Evolutionary conservation across 768 basidiomycete genomes (phyloP).

Genomic region (Rhodotorula sphaerocarpa): DNA sequence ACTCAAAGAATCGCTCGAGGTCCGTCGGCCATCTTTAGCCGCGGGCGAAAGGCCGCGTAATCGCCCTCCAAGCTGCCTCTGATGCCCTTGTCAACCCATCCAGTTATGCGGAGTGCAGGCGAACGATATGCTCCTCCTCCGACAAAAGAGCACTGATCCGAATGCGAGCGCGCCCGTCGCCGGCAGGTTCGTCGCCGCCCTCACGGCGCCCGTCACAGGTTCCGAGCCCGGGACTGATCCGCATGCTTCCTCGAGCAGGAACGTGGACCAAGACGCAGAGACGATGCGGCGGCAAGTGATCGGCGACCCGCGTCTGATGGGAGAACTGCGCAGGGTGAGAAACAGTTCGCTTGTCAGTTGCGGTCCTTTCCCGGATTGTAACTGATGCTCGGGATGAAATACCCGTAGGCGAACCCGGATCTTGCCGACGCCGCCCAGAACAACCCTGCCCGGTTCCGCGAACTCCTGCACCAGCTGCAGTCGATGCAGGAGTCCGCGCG

Average conservation of each 20-base stretch:
- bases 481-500: constrained; percentile 45
- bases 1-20: constrained; percentile 60
- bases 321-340: constrained; percentile 59
- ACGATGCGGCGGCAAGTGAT: constrained; percentile 81
- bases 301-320: constrained; percentile 73
- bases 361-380: neutral
- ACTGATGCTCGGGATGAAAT: too few species aligned
- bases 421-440: constrained; percentile 61
- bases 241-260: constrained; percentile 45
- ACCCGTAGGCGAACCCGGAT: constrained; percentile 65
- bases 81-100: too few species aligned
- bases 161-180: constrained; percentile 44
- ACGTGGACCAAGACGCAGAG: constrained; percentile 72
- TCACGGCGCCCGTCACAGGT: too few species aligned
- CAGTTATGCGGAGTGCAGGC: constrained; percentile 55
- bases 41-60: too few species aligned
- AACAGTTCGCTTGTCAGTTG: constrained; percentile 9
- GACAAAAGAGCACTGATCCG: constrained; percentile 49
- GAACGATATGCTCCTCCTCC: constrained; percentile 59
- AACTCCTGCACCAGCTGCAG: constrained; percentile 52
- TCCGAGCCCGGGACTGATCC: too few species aligned
- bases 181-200: too few species aligned
- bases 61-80: neutral
- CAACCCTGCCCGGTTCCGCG: constrained; percentile 65
- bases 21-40: constrained; percentile 10